Evolutionary conservation across 2,329 filamentous ascomycete genomes (phyloP), one percentile per base, ranked within the genome.

Genomic region (Aciculosporium take): DNA sequence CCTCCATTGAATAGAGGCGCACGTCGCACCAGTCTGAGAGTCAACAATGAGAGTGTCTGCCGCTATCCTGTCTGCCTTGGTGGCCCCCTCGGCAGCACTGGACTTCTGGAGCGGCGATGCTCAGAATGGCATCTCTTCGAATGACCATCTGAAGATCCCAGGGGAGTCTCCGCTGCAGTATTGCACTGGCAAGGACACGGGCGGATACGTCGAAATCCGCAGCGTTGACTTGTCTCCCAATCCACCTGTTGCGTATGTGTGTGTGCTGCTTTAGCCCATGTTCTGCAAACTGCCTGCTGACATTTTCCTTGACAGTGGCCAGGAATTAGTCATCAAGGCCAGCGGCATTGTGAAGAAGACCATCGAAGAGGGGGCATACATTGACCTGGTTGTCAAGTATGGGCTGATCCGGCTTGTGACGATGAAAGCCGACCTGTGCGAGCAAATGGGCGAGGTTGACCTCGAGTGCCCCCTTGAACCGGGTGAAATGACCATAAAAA

Each of bases 401-500:
- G 89, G 89, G 46, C 71, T 94, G 50, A 95, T 98, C 61, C 84
- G 79, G 42, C 74, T 98, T 49, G 77, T 98, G 62, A 84, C 75
- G 61, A 83, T 83, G 49, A 74, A 72, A 50, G 79, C 81, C 54
- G 82, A 94, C 57, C 74, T 96, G 29, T 98, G 91, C 68, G 84
- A 95, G 46, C 81, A 94, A 60, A 76, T 94, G 49, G 69, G 74
- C 58, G 87, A 95, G 51, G 85, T 95, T 34, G 86, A 95, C 53
- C 68, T 96, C 43, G 66, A 84, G 53, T 98, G 91, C 63, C 91
- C 91, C 37, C 72, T 98, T 45, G 69, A 94, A 64, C 76, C 84
- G 64, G 89, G 88, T 45, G 65, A 77, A 18, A 69, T 87, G 56
- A 66, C 66, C 29, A 66, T 98, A 51, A 76, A 67, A 50, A 96